Evolutionary conservation across 805 yeast genomes (phyloP), one percentile per base, ranked within the genome.

Genomic region (Cyberlindnera mrakii): DNA sequence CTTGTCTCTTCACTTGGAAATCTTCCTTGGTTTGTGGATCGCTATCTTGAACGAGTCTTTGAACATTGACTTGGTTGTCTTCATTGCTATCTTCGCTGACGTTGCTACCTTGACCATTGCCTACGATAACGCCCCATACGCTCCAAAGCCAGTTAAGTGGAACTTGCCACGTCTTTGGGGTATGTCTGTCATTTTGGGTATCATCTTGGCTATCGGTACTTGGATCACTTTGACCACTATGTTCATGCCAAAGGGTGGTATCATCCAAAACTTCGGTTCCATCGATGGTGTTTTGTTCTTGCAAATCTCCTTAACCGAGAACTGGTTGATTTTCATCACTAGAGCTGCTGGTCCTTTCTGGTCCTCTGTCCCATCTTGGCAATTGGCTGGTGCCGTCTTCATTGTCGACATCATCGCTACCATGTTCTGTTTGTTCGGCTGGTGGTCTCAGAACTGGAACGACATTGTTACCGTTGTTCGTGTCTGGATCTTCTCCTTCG

Each of bases 301-400:
- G 74, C 88, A 88, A 75, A 88, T 88, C 64, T 85, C 96, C 47
- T 80, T 88, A 67, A 87, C 96, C 68, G 96, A 88, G 77, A 88
- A 89, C 77, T 88, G 96, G 96, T 82, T 88, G 71, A 88, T 88
- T 77, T 88, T 88, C 85, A 76, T 89, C 66, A 88, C 96, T 63
- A 83, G 96, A 78, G 96, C 96, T 65, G 85, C 80, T 68, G 96
- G 96, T 77, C 96, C 96, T 65, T 89, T 89, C 93, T 89, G 96
- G 96, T 85, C 96, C 48, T 87, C 96, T 37, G 62, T 76, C 47
- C 96, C 96, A 75, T 89, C 96, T 39, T 89, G 96, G 96, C 96
- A 88, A 77, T 80, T 88, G 73, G 58, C 93, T 60, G 95, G 95
- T 75, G 96, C 96, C 61, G 96, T 88, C 60, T 76, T 86, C 65